Conservation (phyloP, 495 filamentous ascomycete genomes). For the Tuber melanosporum region DNA sequence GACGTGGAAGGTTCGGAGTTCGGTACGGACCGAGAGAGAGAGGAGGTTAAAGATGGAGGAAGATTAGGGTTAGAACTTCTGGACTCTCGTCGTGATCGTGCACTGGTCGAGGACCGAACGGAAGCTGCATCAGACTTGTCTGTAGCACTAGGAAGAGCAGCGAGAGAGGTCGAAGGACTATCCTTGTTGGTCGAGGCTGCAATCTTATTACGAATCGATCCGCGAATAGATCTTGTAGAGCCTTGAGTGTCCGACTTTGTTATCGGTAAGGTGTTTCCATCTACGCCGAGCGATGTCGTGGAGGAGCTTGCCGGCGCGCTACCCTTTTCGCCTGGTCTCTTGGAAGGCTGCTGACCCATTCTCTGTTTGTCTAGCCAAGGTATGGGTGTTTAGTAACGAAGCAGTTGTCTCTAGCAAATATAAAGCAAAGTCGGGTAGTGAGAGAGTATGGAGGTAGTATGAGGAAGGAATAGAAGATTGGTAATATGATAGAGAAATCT, state of each 20-base stretch:
- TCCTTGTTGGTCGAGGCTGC: slow-evolving; percentile 56
- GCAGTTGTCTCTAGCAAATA: not conserved
- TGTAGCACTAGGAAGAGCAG: slow-evolving; percentile 54
- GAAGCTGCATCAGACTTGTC: slow-evolving; percentile 73
- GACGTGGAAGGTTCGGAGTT: slow-evolving; percentile 46
- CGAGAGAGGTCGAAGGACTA: slow-evolving; percentile 70
- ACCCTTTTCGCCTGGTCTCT: slow-evolving; percentile 47
- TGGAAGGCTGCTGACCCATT: slow-evolving; percentile 94
- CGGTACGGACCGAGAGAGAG: slow-evolving; percentile 19
- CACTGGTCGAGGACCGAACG: slow-evolving; percentile 46
- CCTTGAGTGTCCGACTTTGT: slow-evolving; percentile 92
- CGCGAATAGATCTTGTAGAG: slow-evolving; percentile 76
- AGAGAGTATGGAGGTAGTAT: slow-evolving; percentile 37
- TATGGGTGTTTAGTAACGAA: slow-evolving; percentile 8
- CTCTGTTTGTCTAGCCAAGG: slow-evolving; percentile 33
- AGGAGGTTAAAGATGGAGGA: slow-evolving; percentile 37
- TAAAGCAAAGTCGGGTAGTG: not conserved
- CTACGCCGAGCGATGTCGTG: slow-evolving; percentile 24
- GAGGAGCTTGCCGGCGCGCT: slow-evolving; percentile 42
- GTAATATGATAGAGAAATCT: slow-evolving; percentile 17
- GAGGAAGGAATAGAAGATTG: slow-evolving; percentile 7
- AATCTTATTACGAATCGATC: slow-evolving; percentile 69
- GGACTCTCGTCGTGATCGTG: slow-evolving; percentile 40
- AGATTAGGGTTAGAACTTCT: slow-evolving; percentile 41
- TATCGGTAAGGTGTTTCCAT: slow-evolving; percentile 63